phyloP scores from a whole-genome alignment of 345 rosid species.

The Eucalyptus tenuipes region DNA sequence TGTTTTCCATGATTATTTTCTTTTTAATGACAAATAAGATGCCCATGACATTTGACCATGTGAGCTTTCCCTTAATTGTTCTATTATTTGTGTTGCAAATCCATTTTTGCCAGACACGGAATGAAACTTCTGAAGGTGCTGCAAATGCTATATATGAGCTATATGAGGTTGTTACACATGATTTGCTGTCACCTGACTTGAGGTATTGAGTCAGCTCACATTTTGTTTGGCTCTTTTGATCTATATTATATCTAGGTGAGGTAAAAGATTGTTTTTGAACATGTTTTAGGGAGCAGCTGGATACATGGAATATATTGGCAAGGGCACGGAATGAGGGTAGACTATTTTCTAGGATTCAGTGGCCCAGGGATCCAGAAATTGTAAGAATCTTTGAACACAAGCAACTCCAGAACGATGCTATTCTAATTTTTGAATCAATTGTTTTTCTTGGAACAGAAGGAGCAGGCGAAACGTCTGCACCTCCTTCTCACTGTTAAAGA shows the following conservation, averaged over 20 bases:
- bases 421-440: not conserved
- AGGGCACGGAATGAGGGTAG: conserved; percentile 82
- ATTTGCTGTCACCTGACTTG: conserved; percentile 66
- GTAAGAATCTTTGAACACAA: conserved; percentile 27
- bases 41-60: not conserved
- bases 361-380: conserved; percentile 96
- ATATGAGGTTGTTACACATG: conserved; percentile 88
- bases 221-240: not conserved
- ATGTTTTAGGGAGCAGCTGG: conserved; percentile 76
- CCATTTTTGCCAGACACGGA: conserved; percentile 40
- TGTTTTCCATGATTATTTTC: not conserved
- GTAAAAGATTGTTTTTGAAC: not conserved
- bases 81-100: not conserved
- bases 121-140: conserved; percentile 77
- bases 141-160: conserved; percentile 70
- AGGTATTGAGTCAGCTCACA: conserved; percentile 33
- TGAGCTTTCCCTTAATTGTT: not conserved
- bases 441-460: conserved; percentile 38
- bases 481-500: conserved; percentile 98
- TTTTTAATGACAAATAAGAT: not conserved
- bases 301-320: conserved; percentile 90
- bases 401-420: conserved; percentile 3
- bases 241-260: not conserved
- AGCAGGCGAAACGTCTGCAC: conserved; percentile 88
- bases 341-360: conserved; percentile 68